Base-by-base conservation (phyloP, 2,329 filamentous ascomycete genomes). In the Ophiostoma quercus region DNA sequence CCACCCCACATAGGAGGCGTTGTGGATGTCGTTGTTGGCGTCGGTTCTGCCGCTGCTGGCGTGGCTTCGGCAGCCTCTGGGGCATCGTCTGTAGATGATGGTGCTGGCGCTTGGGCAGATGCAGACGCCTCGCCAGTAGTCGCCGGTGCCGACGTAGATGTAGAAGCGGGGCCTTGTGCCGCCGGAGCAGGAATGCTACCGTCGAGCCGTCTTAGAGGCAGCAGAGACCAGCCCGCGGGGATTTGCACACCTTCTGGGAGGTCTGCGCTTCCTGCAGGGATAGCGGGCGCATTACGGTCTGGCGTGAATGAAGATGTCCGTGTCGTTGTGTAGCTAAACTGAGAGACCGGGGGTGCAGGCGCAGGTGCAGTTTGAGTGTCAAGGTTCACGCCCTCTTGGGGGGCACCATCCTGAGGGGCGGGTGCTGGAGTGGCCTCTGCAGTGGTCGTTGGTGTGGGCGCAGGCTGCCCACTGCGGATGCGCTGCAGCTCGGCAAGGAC, bases 401-500 rank as follows among this genome's bases (percentile, higher is more conserved):
- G 19, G 16, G 16, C 19, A 47, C 43, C n/a, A 57, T 22, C n/a
- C 51, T 57, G 51, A 25, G 51, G n/a, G n/a, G 3, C 51, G 6
- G 51, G 2, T 57, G 51, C 11, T 34, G 25, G 5, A 32, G 57
- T 25, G 2, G 25, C 9, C n/a, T 11, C 54, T 29, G 54, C 0
- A 12, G 54, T n/a, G 7, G 60, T 8, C 1, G 62, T 60, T 11
- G 47, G 63, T 12, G 68, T 69, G 0, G 68, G 22, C 8, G 60
- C 47, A 1, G 63, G 51, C 29, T 68, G 68, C 4, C 54, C 43
- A 9, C 82, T 82, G 32, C 90, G 87, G 69, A 94, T 81, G 71
- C 89, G 85, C 43, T 85, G 82, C 67, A 95, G 78, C 77, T 95
- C 92, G 25, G 81, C 79, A 71, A 91, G 85, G 71, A 95, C 81